phyloP scores from a whole-genome alignment of 805 yeast genomes.

The Cyberlindnera maritima region DNA sequence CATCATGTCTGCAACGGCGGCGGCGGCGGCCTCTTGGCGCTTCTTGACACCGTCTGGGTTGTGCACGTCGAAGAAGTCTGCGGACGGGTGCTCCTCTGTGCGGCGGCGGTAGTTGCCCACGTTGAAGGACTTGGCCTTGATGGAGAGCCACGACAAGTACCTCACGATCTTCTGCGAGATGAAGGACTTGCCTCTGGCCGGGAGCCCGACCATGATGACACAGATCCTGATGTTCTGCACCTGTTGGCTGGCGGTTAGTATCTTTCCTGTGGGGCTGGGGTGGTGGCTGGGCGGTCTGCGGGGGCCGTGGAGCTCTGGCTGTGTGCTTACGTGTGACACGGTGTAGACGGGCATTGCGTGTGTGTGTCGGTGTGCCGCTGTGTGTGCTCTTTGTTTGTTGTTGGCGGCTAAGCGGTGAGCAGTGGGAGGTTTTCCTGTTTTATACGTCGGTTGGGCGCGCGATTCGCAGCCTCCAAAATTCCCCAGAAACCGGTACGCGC shows the following conservation, averaged over 20 bases:
- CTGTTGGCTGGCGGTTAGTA: slow-evolving; percentile 17
- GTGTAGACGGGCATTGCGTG: slow-evolving; percentile 35
- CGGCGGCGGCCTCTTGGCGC: slow-evolving; percentile 65
- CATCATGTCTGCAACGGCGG: slow-evolving; percentile 78
- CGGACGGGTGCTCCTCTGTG: slow-evolving; percentile 59
- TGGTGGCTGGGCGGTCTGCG: too few relatives aligned
- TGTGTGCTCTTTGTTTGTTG: background rate
- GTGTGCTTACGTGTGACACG: slow-evolving; percentile 35
- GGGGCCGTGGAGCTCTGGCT: too few relatives aligned
- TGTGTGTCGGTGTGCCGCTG: too few relatives aligned
- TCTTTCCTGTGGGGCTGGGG: too few relatives aligned
- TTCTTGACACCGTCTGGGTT: slow-evolving; percentile 63
- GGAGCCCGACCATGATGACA: slow-evolving; percentile 85
- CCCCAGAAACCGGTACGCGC: slow-evolving; percentile 4
- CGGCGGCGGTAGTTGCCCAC: slow-evolving; percentile 83
- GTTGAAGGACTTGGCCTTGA: slow-evolving; percentile 82
- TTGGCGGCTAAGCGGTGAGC: background rate
- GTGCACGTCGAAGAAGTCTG: slow-evolving; percentile 71
- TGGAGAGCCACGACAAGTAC: slow-evolving; percentile 88
- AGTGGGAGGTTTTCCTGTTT: background rate
- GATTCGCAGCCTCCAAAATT: too few relatives aligned
- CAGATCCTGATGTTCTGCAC: slow-evolving; percentile 75
- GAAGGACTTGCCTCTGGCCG: slow-evolving; percentile 91
- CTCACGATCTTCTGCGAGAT: slow-evolving; percentile 93
- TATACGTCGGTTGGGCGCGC: background rate